These are phyloP conservation scores for Diaporthe australafricana DNA, from an alignment of 2,329 filamentous ascomycete genomes.

Conservation along the genomic window DNA sequence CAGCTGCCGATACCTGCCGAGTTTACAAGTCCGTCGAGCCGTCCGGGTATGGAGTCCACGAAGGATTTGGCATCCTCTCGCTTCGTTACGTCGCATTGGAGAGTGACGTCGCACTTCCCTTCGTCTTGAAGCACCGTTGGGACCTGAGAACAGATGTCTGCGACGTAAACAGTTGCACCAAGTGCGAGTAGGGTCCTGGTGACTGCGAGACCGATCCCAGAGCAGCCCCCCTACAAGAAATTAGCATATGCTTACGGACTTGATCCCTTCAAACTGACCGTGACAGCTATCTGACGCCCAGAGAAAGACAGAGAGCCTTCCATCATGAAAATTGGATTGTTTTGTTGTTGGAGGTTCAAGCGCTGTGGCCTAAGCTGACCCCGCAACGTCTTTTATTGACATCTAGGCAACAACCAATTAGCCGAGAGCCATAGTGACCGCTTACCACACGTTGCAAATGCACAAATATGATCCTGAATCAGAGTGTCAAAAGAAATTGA, in stretches of 20 bases:
- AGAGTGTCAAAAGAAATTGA: background rate
- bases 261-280: background rate
- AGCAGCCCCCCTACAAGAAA: background rate
- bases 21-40: conserved; percentile 2
- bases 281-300: background rate
- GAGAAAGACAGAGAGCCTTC: background rate
- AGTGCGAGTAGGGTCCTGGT: background rate
- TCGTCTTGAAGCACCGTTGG: background rate
- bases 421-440: background rate
- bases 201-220: conserved; percentile 7
- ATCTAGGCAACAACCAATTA: background rate
- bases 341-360: background rate
- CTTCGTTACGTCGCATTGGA: background rate
- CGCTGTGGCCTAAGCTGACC: background rate
- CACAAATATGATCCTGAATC: background rate
- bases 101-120: background rate
- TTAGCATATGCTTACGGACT: background rate
- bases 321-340: background rate
- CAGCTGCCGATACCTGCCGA: background rate
- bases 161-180: background rate
- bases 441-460: background rate
- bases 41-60: background rate
- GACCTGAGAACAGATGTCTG: background rate
- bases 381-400: background rate
- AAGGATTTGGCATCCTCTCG: background rate